A percentile compares a stretch with the other conserved stretches of the same genome.
phyloP scores from a whole-genome alignment of 352 stramenopile genomes.

The Blastocystis sp. region DNA sequence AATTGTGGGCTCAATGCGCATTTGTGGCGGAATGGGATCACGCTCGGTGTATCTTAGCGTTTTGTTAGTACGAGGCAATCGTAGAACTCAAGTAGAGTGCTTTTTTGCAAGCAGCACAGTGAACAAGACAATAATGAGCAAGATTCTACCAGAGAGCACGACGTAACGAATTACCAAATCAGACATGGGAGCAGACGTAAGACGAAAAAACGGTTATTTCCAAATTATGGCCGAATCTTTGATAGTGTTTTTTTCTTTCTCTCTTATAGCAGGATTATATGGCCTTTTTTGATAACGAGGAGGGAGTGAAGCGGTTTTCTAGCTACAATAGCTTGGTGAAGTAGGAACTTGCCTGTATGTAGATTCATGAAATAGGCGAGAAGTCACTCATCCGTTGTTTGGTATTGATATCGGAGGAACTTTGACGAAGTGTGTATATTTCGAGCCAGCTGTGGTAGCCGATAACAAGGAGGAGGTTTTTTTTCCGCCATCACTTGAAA shows the following conservation, averaged over 20 bases:
- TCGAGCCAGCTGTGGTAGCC: constrained; percentile 72
- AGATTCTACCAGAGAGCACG: not conserved
- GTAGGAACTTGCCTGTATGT: not conserved
- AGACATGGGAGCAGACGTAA: not conserved
- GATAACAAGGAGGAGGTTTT: constrained; percentile 14
- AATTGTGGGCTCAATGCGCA: too few relatives aligned
- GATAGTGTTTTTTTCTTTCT: not conserved
- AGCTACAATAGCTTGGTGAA: not conserved
- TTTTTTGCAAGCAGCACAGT: too few relatives aligned
- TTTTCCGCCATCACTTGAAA: constrained; percentile 66
- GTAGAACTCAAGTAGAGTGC: too few relatives aligned
- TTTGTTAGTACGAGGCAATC: too few relatives aligned
- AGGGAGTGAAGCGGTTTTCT: not conserved
- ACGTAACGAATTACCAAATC: not conserved
- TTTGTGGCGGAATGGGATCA: too few relatives aligned
- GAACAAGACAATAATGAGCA: too few relatives aligned
- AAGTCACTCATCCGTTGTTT: constrained; percentile 62
- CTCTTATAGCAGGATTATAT: not conserved
- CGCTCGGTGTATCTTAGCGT: too few relatives aligned
- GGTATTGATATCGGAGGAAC: constrained; percentile 84
- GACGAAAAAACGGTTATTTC: constrained; percentile 13
- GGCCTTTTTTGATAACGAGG: not conserved
- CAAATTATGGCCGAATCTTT: not conserved
- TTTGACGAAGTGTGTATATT: constrained; percentile 84
- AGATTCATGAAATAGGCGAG: not conserved